Percentiles rank a stretch among this genome's conserved stretches.
These are phyloP conservation scores for Trichomonas vaginalis DNA, from an alignment of 208 protist genomes.

Conservation along the genomic window DNA sequence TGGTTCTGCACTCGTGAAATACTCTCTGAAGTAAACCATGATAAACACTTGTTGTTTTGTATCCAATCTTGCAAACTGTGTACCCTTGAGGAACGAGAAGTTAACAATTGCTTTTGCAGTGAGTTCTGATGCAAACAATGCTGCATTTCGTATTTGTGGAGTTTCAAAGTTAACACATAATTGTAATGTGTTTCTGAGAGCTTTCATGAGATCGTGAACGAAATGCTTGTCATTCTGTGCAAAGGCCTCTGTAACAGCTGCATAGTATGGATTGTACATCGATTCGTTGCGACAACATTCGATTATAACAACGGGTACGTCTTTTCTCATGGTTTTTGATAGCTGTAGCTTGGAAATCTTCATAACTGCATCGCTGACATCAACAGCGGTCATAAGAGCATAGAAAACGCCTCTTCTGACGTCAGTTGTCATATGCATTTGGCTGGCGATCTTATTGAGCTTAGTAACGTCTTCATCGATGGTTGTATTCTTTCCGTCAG, in stretches of 20 bases:
- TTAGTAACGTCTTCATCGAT: neutral
- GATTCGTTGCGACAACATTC: neutral
- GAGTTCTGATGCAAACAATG: neutral
- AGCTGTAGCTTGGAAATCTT: neutral
- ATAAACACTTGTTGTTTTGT: neutral
- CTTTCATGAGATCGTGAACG: neutral
- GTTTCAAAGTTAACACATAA: neutral
- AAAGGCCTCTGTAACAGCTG: neutral
- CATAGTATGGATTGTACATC: neutral
- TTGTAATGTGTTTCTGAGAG: neutral
- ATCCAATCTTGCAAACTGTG: neutral
- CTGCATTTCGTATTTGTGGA: neutral
- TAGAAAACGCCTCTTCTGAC: neutral
- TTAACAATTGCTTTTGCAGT: neutral
- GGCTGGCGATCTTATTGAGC: neutral
- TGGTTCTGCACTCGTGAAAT: neutral
- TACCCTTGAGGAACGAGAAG: neutral
- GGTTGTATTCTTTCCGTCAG: neutral
- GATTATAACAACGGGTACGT: neutral
- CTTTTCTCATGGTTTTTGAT: neutral
- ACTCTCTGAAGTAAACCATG: neutral
- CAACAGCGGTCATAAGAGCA: neutral
- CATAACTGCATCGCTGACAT: neutral
- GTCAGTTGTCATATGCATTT: conserved; percentile 4
- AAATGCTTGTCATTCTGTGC: neutral